A percentile compares a stretch with the other conserved stretches of the same genome.
Evolutionary conservation across 805 yeast species (phyloP).

Genomic region (Kluyveromyces wickerhamii): DNA sequence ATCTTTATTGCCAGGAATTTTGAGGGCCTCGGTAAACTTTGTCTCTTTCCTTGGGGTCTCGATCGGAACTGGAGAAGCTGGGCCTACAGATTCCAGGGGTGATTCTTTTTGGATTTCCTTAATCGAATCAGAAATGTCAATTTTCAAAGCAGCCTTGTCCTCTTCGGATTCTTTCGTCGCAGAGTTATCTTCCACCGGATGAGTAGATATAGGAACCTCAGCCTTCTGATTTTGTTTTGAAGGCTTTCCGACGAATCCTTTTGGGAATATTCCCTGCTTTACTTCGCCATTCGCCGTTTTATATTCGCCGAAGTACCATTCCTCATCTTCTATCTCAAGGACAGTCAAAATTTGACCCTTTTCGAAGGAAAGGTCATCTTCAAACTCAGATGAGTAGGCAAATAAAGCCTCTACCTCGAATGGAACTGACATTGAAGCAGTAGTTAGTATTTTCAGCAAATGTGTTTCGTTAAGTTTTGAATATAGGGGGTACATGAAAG

Average conservation of each 20-base stretch:
- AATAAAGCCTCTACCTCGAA: constrained; percentile 62
- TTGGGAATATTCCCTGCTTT: constrained; percentile 77
- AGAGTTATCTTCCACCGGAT: neutral
- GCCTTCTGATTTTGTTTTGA: constrained; percentile 5
- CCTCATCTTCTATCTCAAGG: constrained; percentile 76
- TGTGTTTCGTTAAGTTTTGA: no score
- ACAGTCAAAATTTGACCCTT: constrained; percentile 69
- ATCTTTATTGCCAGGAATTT: neutral
- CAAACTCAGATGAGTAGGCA: constrained; percentile 62
- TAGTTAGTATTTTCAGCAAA: no score
- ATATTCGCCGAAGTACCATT: constrained; percentile 78
- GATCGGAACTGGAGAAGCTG: neutral
- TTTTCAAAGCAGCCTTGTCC: neutral
- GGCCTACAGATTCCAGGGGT: neutral
- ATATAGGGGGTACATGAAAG: no score
- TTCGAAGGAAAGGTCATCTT: constrained; percentile 72
- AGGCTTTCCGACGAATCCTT: constrained; percentile 55
- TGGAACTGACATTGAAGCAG: constrained; percentile 38
- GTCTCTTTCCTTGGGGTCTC: neutral
- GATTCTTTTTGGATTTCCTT: neutral
- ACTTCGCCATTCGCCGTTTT: constrained; percentile 34
- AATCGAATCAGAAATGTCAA: neutral
- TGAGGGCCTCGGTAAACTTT: neutral
- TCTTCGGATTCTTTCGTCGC: constrained; percentile 2
- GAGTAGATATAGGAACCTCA: constrained; percentile 3